A percentile compares a stretch with the other conserved stretches of the same genome.
These are phyloP conservation scores for Breviolum minutum DNA, from an alignment of 73 alveolate genomes.

Conservation along the genomic window DNA sequence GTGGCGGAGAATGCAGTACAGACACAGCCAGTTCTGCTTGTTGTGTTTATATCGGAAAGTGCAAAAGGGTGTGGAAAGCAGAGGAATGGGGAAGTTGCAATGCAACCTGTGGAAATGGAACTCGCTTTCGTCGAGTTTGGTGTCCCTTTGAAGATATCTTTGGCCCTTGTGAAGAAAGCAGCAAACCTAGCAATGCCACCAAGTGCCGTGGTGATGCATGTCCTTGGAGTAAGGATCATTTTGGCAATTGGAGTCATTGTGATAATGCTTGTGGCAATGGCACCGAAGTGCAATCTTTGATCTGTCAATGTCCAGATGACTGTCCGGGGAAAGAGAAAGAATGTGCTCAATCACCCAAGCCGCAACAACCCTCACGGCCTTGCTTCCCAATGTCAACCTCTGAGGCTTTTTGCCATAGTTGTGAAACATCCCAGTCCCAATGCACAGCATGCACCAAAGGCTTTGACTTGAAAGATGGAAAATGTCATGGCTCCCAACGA, in stretches of 20 bases:
- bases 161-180: slow-evolving; percentile 60
- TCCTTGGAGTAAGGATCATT: slow-evolving; percentile 72
- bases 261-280: slow-evolving; percentile 70
- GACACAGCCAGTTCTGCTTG: slow-evolving; percentile 3
- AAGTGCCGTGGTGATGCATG: slow-evolving; percentile 51
- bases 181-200: slow-evolving; percentile 12
- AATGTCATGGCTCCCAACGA: neutral
- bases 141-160: slow-evolving; percentile 80
- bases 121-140: slow-evolving; percentile 17
- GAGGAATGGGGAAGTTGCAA: slow-evolving; percentile 62
- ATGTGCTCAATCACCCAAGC: slow-evolving; percentile 54
- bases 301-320: slow-evolving; percentile 75
- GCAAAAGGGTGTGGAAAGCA: slow-evolving; percentile 54
- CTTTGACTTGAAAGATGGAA: neutral
- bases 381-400: slow-evolving; percentile 17
- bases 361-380: slow-evolving; percentile 45
- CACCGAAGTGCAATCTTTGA: neutral
- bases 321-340: slow-evolving; percentile 39
- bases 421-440: neutral
- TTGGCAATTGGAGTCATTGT: slow-evolving; percentile 81
- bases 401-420: neutral
- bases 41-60: slow-evolving; percentile 80
- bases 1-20: slow-evolving; percentile 57
- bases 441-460: slow-evolving; percentile 20
- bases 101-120: slow-evolving; percentile 51